Conservation (phyloP, 108 stramenopile genomes). For the Parmales sp. region DNA sequence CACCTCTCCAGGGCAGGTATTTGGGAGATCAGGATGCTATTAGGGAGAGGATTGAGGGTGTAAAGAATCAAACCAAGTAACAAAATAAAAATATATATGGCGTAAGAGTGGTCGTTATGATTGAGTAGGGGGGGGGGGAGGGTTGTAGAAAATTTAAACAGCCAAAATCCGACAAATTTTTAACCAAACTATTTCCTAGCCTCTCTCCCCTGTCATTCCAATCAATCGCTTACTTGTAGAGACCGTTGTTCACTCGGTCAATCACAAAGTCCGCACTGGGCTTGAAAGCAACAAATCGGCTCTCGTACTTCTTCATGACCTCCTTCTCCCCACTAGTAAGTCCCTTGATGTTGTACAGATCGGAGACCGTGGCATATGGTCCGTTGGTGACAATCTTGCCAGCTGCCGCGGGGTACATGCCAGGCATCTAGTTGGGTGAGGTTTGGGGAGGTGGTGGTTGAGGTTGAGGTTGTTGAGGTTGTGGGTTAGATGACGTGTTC, state of each 20-base stretch:
- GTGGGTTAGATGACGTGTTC: no score
- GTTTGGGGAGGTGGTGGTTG: no score
- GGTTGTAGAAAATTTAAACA: background rate
- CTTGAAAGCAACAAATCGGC: conserved; percentile 63
- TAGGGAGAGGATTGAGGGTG: conserved; percentile 87
- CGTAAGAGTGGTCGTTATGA: background rate
- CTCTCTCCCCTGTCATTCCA: no score
- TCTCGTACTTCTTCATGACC: conserved; percentile 93
- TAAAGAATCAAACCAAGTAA: conserved; percentile 95
- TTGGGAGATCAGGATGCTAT: conserved; percentile 91
- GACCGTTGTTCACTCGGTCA: no score
- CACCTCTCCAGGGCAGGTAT: conserved; percentile 86
- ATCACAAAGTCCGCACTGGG: conserved; percentile 23
- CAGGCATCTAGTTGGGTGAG: no score
- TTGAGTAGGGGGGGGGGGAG: background rate
- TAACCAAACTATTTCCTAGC: background rate
- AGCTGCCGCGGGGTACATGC: conserved; percentile 89
- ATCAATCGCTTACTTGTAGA: no score
- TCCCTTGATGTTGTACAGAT: conserved; percentile 88
- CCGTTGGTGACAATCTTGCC: conserved; percentile 92
- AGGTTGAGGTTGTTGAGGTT: no score
- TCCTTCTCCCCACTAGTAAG: conserved; percentile 79
- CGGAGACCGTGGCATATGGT: conserved; percentile 83
- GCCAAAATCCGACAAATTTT: background rate
- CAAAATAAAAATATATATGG: background rate